phyloP scores from a whole-genome alignment of 2,329 filamentous ascomycete genomes.

The Cladosporium sp. region DNA sequence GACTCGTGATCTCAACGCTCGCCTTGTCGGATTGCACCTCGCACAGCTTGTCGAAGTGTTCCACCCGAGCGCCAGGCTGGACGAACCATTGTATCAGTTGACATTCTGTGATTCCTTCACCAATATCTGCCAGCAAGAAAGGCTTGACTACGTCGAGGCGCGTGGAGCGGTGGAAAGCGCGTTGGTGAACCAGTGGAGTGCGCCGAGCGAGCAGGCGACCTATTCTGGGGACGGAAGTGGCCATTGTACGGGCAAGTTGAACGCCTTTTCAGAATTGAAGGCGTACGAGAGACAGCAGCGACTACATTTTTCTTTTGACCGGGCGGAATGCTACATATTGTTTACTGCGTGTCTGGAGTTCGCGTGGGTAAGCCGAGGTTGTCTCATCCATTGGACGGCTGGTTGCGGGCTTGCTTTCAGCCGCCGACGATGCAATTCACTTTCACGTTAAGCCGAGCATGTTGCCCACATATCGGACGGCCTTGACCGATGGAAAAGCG shows the following conservation, averaged over 20 bases:
- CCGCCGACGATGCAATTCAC: not conserved
- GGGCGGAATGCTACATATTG: constrained; percentile 5
- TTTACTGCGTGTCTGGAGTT: not conserved
- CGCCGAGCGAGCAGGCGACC: constrained; percentile 5
- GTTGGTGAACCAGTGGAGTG: not conserved
- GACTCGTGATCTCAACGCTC: constrained; percentile 71
- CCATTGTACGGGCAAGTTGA: not conserved
- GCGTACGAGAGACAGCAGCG: not conserved
- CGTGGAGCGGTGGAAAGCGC: constrained; percentile 23
- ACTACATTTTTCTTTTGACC: constrained; percentile 4
- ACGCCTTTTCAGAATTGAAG: too few species aligned
- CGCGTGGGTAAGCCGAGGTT: constrained; percentile 7
- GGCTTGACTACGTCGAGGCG: constrained; percentile 58
- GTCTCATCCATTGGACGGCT: not conserved
- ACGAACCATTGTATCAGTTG: constrained; percentile 99
- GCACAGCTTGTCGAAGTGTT: constrained; percentile 96
- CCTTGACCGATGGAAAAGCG: not conserved
- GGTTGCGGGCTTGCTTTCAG: constrained; percentile 1
- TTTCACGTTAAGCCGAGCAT: not conserved
- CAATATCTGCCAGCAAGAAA: constrained; percentile 77
- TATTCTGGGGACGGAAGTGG: constrained; percentile 1
- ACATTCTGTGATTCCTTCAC: constrained; percentile 94
- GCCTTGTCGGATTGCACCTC: constrained; percentile 99
- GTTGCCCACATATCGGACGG: not conserved
- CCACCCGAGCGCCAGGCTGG: constrained; percentile 86